phyloP scores from a whole-genome alignment of 2,329 filamentous ascomycete genomes.

The Dactylellina haptotyla region DNA sequence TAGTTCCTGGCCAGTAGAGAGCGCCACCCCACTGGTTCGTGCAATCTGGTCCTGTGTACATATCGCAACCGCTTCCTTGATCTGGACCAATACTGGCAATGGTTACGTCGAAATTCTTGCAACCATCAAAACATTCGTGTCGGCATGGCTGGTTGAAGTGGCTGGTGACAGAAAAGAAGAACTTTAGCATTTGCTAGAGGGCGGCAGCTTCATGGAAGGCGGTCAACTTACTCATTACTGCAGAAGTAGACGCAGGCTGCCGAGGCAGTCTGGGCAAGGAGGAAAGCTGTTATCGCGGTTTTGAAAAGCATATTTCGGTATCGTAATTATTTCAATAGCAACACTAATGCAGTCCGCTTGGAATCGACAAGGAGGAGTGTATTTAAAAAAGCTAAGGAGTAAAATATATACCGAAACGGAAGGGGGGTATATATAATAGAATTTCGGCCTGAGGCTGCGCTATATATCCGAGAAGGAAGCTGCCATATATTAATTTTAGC shows the following conservation, averaged over 20 bases:
- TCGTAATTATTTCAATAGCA: neutral
- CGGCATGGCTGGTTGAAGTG: neutral
- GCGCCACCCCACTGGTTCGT: conserved; percentile 11
- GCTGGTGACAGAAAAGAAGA: neutral
- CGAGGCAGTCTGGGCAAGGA: conserved; percentile 1
- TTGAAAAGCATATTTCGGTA: conserved; percentile 2
- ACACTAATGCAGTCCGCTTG: no score
- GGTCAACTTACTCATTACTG: neutral
- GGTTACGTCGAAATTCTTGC: neutral
- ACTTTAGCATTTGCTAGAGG: neutral
- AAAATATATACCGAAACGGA: no score
- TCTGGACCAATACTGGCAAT: neutral
- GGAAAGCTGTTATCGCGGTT: neutral
- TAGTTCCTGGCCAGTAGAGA: neutral
- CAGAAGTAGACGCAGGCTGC: conserved; percentile 14
- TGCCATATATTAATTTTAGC: no score
- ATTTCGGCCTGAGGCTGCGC: no score
- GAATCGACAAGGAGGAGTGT: no score
- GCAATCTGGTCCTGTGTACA: neutral
- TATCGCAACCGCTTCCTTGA: neutral
- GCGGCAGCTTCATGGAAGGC: no score
- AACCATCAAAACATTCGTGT: conserved; percentile 11
- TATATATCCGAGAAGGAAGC: no score
- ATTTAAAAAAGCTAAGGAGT: no score
- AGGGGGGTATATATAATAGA: no score